phyloP scores from a whole-genome alignment of 805 yeast species.

The Metschnikowia sp. region DNA sequence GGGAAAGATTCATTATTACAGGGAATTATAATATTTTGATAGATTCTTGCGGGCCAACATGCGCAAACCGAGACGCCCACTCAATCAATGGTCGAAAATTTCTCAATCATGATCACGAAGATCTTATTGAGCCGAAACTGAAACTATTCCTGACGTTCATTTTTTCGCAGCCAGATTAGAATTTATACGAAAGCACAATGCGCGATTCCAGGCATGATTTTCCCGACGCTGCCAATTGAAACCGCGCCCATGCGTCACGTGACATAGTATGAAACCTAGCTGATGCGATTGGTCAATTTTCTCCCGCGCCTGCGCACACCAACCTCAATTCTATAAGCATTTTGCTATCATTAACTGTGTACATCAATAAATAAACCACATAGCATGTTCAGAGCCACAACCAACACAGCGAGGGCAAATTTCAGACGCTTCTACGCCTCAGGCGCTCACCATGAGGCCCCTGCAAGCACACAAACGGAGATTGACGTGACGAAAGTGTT shows the following conservation, averaged over 20 bases:
- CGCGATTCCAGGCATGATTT: no score
- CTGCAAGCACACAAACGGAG: constrained; percentile 24
- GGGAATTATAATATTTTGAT: no score
- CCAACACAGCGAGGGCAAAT: constrained; percentile 15
- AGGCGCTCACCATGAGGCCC: constrained; percentile 14
- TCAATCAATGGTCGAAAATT: no score
- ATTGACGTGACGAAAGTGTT: constrained; percentile 40
- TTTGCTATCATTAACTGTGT: not conserved
- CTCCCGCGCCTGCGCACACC: not conserved
- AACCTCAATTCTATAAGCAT: not conserved
- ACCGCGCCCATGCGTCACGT: constrained; percentile 4
- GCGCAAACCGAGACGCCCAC: no score
- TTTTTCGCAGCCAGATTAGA: no score
- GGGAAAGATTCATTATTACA: no score
- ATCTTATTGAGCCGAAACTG: no score
- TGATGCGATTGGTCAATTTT: constrained; percentile 9
- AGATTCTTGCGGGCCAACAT: no score
- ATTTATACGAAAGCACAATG: no score
- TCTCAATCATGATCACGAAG: no score
- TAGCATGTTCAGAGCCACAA: constrained; percentile 17
- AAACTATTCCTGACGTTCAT: no score
- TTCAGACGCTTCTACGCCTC: constrained; percentile 17
- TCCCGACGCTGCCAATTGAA: not conserved
- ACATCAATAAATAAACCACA: not conserved
- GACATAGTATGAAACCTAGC: constrained; percentile 5